Percentiles rank a stretch among this genome's conserved stretches.
Evolutionary conservation across 2,329 filamentous ascomycete species (phyloP).

Genomic region (Trichophyton schoenleinii): DNA sequence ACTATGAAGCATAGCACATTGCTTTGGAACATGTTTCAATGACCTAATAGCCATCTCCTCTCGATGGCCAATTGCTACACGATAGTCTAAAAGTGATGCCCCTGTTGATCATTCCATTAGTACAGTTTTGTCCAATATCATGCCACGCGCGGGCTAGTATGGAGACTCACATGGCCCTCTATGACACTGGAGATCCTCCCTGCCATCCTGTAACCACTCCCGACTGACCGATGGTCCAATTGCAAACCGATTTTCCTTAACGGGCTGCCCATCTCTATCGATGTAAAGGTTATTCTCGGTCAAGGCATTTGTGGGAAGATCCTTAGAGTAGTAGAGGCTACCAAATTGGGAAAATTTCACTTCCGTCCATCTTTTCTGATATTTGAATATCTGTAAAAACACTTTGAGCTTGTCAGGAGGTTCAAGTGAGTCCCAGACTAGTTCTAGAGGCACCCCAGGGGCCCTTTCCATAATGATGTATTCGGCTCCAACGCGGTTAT

Average conservation of each 20-base stretch:
- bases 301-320: neutral
- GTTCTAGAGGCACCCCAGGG: constrained; percentile 18
- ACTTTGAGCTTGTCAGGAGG: constrained; percentile 18
- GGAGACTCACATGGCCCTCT: constrained; percentile 27
- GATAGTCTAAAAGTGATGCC: constrained; percentile 22
- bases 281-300: constrained; percentile 6
- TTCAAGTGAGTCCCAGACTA: constrained; percentile 20
- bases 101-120: constrained; percentile 14
- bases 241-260: constrained; percentile 17
- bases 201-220: constrained; percentile 22
- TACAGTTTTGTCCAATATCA: neutral
- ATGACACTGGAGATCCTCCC: constrained; percentile 21
- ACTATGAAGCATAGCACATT: constrained; percentile 24
- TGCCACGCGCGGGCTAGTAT: neutral
- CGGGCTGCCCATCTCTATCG: neutral
- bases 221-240: constrained; percentile 27
- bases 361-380: constrained; percentile 22
- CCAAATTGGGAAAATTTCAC: constrained; percentile 19
- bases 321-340: constrained; percentile 18
- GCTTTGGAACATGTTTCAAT: constrained; percentile 2
- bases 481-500: constrained; percentile 17
- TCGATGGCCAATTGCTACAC: constrained; percentile 22
- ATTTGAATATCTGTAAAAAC: constrained; percentile 18
- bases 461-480: constrained; percentile 22
- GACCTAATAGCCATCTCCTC: constrained; percentile 22